Percentiles rank a stretch among this genome's conserved stretches.
phyloP scores from a whole-genome alignment of 2,329 filamentous ascomycete species.

The Karstenula rhodostoma region DNA sequence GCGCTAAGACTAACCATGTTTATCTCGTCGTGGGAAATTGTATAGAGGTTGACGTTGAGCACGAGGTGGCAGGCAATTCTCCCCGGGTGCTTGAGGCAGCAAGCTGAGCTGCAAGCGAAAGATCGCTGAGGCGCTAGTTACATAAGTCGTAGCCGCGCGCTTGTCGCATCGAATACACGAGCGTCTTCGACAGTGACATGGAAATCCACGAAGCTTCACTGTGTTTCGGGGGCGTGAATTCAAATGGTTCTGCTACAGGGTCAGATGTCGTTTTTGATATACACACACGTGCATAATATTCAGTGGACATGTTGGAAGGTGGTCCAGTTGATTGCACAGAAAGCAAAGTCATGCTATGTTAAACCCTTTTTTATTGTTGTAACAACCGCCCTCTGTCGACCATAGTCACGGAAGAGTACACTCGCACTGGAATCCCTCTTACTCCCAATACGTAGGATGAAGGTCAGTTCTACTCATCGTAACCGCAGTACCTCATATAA shows the following conservation, averaged over 20 bases:
- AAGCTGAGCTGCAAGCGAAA: constrained; percentile 13
- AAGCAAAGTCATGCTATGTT: too few species aligned
- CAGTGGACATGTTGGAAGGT: too few species aligned
- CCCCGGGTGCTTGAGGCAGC: constrained; percentile 5
- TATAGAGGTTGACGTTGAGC: not conserved
- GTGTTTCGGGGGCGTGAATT: too few species aligned
- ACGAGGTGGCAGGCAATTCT: not conserved
- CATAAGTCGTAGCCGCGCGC: not conserved
- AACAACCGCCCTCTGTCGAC: too few species aligned
- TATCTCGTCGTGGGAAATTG: not conserved
- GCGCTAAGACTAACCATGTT: constrained; percentile 25
- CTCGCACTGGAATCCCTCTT: too few species aligned
- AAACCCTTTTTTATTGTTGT: too few species aligned
- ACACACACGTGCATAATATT: too few species aligned
- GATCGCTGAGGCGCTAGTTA: constrained; percentile 1
- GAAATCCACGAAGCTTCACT: not conserved
- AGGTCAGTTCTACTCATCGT: not conserved
- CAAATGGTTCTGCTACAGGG: too few species aligned
- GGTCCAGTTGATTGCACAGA: too few species aligned
- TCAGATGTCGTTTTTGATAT: too few species aligned
- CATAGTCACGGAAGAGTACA: too few species aligned
- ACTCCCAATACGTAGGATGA: not conserved
- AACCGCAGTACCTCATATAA: not conserved
- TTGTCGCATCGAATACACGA: not conserved
- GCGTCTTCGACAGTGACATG: not conserved